phyloP scores from a whole-genome alignment of 179 eudicot species.

The Amaranthus tricolor region DNA sequence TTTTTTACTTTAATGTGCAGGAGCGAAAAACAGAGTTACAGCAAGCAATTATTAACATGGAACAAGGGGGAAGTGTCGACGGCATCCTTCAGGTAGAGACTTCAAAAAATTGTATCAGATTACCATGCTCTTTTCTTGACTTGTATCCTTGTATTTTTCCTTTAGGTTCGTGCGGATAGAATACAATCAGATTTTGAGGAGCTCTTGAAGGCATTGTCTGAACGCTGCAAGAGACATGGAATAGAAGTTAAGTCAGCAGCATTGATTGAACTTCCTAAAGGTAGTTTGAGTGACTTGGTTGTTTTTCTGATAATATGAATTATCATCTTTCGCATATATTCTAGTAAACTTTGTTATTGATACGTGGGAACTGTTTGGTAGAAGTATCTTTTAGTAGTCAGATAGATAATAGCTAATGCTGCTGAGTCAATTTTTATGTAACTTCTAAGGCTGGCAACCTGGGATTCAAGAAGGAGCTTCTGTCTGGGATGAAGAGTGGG shows the following conservation, averaged over 20 bases:
- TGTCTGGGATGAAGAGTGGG: conserved; percentile 99
- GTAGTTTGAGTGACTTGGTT: conserved; percentile 31
- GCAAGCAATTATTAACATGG: conserved; percentile 85
- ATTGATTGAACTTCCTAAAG: conserved; percentile 81
- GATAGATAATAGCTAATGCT: neutral
- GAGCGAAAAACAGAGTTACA: conserved; percentile 83
- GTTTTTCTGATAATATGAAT: neutral
- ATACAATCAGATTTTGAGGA: conserved; percentile 96
- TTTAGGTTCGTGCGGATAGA: conserved; percentile 93
- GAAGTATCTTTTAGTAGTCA: neutral
- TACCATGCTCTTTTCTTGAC: neutral
- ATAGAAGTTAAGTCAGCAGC: conserved; percentile 73
- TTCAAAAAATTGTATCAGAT: neutral
- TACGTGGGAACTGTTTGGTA: neutral
- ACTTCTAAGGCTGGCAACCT: conserved; percentile 84
- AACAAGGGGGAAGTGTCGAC: conserved; percentile 99
- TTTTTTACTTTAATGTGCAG: conserved; percentile 33
- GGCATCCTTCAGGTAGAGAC: conserved; percentile 89
- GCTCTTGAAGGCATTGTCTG: conserved; percentile 78
- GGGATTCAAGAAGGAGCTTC: conserved; percentile 83
- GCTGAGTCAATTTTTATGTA: conserved; percentile 9
- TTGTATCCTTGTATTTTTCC: conserved; percentile 13
- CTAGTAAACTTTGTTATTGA: neutral
- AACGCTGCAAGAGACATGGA: conserved; percentile 88
- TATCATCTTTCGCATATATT: neutral